A percentile compares a stretch with the other conserved stretches of the same genome.
Evolutionary conservation across 1,284 basidiomycete species (phyloP).

Genomic region (Ganoderma boninense): DNA sequence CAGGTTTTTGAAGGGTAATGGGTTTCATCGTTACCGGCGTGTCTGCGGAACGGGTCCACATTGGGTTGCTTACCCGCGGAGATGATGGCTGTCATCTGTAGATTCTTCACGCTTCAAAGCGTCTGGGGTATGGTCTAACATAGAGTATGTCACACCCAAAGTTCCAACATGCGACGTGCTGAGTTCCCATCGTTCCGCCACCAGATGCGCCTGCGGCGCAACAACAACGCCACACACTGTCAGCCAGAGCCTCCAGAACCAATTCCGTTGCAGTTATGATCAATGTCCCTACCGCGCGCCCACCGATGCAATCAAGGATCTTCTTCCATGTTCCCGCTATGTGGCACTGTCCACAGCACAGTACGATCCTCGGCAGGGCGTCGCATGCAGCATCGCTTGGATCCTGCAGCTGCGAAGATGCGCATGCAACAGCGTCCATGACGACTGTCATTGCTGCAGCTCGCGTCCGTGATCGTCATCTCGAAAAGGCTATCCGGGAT

Average conservation of each 20-base stretch:
- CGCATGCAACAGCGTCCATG: not conserved
- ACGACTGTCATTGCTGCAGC: not conserved
- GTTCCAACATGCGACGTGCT: not conserved
- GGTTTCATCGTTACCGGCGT: not conserved
- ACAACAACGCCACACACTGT: not conserved
- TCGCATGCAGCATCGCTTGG: not conserved
- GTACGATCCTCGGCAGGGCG: not conserved
- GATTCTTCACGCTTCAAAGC: not conserved
- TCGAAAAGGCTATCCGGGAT: constrained; percentile 1
- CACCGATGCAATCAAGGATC: too few relatives aligned
- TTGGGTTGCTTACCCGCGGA: not conserved
- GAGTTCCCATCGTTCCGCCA: not conserved
- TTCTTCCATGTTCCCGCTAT: not conserved
- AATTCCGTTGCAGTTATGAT: not conserved
- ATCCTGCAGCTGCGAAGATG: not conserved
- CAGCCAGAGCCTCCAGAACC: not conserved
- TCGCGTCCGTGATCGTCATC: constrained; percentile 2
- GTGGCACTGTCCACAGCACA: not conserved
- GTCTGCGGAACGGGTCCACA: not conserved
- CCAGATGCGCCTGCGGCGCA: not conserved
- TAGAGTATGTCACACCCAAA: not conserved
- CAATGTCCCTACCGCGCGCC: too few relatives aligned
- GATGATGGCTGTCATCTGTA: not conserved
- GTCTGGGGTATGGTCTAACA: not conserved
- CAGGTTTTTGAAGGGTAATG: not conserved